Conservation (phyloP, 1,284 basidiomycete species). For the Melampsora larici-populina region DNA sequence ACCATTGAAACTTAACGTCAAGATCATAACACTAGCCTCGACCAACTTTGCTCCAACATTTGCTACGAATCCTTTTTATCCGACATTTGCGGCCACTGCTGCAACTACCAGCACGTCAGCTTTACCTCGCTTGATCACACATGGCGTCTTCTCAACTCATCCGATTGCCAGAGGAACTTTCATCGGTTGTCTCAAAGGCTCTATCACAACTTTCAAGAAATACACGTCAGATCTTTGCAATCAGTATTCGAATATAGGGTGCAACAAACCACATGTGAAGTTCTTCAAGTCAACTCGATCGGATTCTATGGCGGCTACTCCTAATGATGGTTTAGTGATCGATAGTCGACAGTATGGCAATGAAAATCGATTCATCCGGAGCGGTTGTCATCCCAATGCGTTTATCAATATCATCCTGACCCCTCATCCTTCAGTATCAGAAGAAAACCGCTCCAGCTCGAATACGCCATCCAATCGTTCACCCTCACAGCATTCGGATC, state of each 20-base stretch:
- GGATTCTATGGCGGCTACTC: constrained; percentile 52
- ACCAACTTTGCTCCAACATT: constrained; percentile 46
- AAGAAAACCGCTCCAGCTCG: neutral
- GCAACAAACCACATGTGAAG: constrained; percentile 68
- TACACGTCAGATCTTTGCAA: constrained; percentile 58
- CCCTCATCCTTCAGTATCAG: constrained; percentile 16
- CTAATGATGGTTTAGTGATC: constrained; percentile 72
- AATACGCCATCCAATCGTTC: neutral
- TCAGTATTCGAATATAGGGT: constrained; percentile 59
- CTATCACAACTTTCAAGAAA: constrained; percentile 52
- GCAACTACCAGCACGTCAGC: constrained; percentile 45
- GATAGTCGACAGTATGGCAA: constrained; percentile 77
- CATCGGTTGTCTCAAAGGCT: constrained; percentile 53
- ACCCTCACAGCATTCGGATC: neutral
- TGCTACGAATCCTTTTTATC: constrained; percentile 60
- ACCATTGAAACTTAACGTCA: constrained; percentile 43
- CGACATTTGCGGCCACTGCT: constrained; percentile 58
- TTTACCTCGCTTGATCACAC: constrained; percentile 54
- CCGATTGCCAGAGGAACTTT: constrained; percentile 54
- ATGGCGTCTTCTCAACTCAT: constrained; percentile 55
- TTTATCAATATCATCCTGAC: constrained; percentile 68
- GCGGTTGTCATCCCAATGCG: constrained; percentile 83
- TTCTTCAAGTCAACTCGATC: constrained; percentile 61
- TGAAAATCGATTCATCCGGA: constrained; percentile 71
- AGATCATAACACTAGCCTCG: constrained; percentile 41